Base-by-base conservation (phyloP, 257 asterid genomes). In the Coffea canephora region DNA sequence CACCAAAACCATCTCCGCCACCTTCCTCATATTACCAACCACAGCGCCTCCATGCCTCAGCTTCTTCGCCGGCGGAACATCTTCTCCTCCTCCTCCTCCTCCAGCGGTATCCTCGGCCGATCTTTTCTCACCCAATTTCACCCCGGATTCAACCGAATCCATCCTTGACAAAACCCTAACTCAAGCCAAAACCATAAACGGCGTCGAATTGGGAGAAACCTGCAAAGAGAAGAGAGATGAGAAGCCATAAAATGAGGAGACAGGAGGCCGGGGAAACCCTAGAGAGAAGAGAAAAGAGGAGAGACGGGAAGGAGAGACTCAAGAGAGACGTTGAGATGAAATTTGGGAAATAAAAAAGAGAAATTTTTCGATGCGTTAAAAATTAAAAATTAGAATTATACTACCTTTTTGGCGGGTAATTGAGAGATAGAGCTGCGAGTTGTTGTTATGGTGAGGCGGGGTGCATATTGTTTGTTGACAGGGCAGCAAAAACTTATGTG, bases 1-100 rank as follows among this genome's bases (percentile, higher is more conserved):
- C 69, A 96, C 93, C 88, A 96, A 79, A 77, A 94, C 97, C 90
- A 94, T 90, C 89, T 94, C 97, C 57, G 98, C 98, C 59, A 96
- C 95, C 86, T 88, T 82, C 88, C 82, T 89, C 82, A 92, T 87
- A 78, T 82, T 89, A 79, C 82, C 86, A 41, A 48, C 41, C 79
- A 79, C 71, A 81, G 75, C 82, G 52, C 78, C 75, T 80, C 85
- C 77, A 78, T 83, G 78, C 84, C 70, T 81, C 84, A 83, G 88
- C 90, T 85, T 84, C 82, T 84, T 75, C 79, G 55, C 68, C 88
- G 80, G 70, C 73, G 75, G 77, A 62, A 75, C 65, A 12, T 65
- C 70, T 77, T 18, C 19, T 11, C 8, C 69, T 27, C 69, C 18
- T 62, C 39, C 69, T 55, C 82, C 89, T 81, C 71, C 88, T 31